Base-by-base conservation (phyloP, 2,329 filamentous ascomycete species). In the Neophaeococcomyces mojaviensis region DNA sequence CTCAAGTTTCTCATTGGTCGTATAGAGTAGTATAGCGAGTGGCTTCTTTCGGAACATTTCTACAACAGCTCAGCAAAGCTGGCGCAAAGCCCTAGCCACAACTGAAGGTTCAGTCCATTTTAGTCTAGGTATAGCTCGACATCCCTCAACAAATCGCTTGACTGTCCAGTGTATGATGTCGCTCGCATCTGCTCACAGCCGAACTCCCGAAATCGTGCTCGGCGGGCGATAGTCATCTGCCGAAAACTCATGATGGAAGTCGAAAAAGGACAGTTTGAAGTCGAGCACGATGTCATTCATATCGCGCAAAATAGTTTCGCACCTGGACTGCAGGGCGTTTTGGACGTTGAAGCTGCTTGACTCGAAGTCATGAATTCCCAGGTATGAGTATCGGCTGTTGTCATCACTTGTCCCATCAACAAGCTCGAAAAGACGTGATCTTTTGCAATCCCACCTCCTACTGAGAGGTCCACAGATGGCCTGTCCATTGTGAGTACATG, bases 331-430 rank as follows among this genome's bases (percentile, higher is more conserved):
- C 10, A 20, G 3, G 3, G 16, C n/a, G 9, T 10, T 12, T 13
- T n/a, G 18, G 3, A n/a, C 22, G 6, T 24, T 13, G 8, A 4
- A 4, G 6, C 37, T 24, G 20, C n/a, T 18, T 9, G 19, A n/a
- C 9, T 18, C 37, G n/a, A 39, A 28, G 37, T 39, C 37, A n/a
- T 39, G 37, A 18, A 39, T 39, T 20, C 37, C 22, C 10, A 13
- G 18, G 20, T n/a, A 28, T 3, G 6, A 9, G 10, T 20, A 13
- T 13, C 20, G 22, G n/a, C 16, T 26, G 8, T 39, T 20, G 22
- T 39, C 20, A 12, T 26, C 15, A 10, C 20, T 28, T 18, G 37
- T 24, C 8, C 22, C 37, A n/a, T 39, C 19, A 6, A 39, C 22
- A 4, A 24, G 37, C 13, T 18, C 15, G 13, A 39, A 39, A 3